A percentile compares a stretch with the other conserved stretches of the same genome.
These are phyloP conservation scores for Nidularia sp. DNA, from an alignment of 768 basidiomycete genomes.

Conservation along the genomic window DNA sequence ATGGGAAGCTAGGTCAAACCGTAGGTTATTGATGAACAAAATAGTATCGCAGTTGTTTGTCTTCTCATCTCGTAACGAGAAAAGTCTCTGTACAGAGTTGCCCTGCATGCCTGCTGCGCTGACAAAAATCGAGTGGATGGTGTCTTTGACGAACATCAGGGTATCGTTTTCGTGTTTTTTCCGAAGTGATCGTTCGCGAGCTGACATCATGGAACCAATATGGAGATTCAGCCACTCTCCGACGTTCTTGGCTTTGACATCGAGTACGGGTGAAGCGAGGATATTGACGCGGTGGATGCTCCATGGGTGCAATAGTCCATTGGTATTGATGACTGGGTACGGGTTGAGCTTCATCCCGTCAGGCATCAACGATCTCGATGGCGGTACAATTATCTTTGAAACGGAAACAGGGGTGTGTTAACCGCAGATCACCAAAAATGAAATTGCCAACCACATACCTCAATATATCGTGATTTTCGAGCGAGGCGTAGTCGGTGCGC, in stretches of 20 bases:
- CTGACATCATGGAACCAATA: slow-evolving; percentile 13
- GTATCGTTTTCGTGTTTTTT: slow-evolving; percentile 14
- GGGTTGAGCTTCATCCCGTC: slow-evolving; percentile 12
- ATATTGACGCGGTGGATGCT: slow-evolving; percentile 31
- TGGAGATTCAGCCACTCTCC: slow-evolving; percentile 12
- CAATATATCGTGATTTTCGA: slow-evolving; percentile 50
- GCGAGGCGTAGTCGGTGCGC: slow-evolving; percentile 41
- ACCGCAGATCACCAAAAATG: background rate
- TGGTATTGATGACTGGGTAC: slow-evolving; percentile 19
- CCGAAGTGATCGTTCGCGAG: slow-evolving; percentile 7
- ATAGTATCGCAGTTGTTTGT: slow-evolving; percentile 31
- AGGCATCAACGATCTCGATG: background rate
- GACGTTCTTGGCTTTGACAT: slow-evolving; percentile 8
- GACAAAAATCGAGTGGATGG: slow-evolving; percentile 17
- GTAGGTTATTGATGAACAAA: slow-evolving; percentile 41
- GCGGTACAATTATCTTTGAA: background rate
- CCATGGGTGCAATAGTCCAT: slow-evolving; percentile 10
- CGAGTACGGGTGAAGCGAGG: slow-evolving; percentile 15
- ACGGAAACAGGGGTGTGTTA: background rate
- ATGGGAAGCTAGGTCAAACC: slow-evolving; percentile 43
- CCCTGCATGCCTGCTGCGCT: background rate
- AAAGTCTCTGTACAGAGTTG: slow-evolving; percentile 5
- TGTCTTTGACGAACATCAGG: slow-evolving; percentile 23
- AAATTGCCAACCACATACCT: slow-evolving; percentile 24
- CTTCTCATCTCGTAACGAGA: slow-evolving; percentile 9